These are phyloP conservation scores for Zygosaccharomyces sapae DNA, from an alignment of 1,139 yeast species.

Conservation along the genomic window DNA sequence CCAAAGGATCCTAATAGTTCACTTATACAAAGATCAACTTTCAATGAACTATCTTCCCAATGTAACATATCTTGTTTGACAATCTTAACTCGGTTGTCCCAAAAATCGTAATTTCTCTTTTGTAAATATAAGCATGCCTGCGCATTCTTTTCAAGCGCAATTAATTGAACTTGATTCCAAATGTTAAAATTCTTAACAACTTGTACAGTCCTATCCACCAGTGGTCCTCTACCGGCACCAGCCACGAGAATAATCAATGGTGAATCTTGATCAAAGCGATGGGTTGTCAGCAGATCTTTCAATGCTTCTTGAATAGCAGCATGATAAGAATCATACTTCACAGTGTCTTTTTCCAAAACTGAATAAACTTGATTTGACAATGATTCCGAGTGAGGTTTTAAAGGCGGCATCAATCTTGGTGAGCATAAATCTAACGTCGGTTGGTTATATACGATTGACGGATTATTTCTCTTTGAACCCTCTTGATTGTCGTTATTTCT, in stretches of 20 bases:
- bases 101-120: slow-evolving; percentile 41
- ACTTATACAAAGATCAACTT: slow-evolving; percentile 60
- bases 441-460: slow-evolving; percentile 2
- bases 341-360: slow-evolving; percentile 63
- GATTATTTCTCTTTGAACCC: background rate
- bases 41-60: slow-evolving; percentile 39
- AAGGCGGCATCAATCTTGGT: slow-evolving; percentile 46
- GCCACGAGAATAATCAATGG: slow-evolving; percentile 49
- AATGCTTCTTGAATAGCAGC: slow-evolving; percentile 62
- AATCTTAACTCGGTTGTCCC: slow-evolving; percentile 50
- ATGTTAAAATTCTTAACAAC: slow-evolving; percentile 40
- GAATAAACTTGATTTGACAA: slow-evolving; percentile 58
- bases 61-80: slow-evolving; percentile 54
- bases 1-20: slow-evolving; percentile 89
- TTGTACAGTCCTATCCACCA: slow-evolving; percentile 51
- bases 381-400: slow-evolving; percentile 63
- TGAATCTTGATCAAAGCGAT: slow-evolving; percentile 9
- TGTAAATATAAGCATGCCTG: slow-evolving; percentile 51
- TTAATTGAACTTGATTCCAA: slow-evolving; percentile 37
- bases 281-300: slow-evolving; percentile 34
- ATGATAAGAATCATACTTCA: slow-evolving; percentile 65
- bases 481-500: slow-evolving; percentile 3
- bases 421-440: slow-evolving; percentile 7
- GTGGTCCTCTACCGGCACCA: slow-evolving; percentile 87
- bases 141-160: slow-evolving; percentile 69